phyloP scores from a whole-genome alignment of 371 early-diverging fungal species.

The Zancudomyces culisetae region DNA sequence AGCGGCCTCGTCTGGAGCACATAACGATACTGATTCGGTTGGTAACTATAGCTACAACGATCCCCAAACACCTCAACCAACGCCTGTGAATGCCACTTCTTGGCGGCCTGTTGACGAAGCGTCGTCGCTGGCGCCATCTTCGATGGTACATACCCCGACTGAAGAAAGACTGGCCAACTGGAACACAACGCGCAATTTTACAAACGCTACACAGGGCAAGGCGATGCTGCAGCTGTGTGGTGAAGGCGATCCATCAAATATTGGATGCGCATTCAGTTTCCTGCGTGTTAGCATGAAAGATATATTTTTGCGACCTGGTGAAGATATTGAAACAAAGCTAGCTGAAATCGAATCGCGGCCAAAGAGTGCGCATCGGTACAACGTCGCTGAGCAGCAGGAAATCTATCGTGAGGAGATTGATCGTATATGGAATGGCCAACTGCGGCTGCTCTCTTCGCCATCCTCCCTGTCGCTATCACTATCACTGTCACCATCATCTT shows the following conservation, averaged over 20 bases:
- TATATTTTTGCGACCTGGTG: constrained; percentile 78
- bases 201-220: constrained; percentile 74
- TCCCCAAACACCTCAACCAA: too few relatives aligned
- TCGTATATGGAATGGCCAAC: constrained; percentile 88
- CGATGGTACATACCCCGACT: too few relatives aligned
- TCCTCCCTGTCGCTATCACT: neutral
- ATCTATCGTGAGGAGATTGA: constrained; percentile 84
- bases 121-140: too few relatives aligned
- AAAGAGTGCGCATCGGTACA: constrained; percentile 75
- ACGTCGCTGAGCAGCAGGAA: constrained; percentile 87
- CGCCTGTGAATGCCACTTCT: too few relatives aligned
- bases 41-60: too few relatives aligned
- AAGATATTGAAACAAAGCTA: constrained; percentile 60
- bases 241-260: constrained; percentile 93
- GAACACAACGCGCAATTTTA: constrained; percentile 93
- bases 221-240: constrained; percentile 86
- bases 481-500: neutral
- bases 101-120: too few relatives aligned
- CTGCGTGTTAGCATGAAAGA: constrained; percentile 94
- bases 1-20: constrained; percentile 41
- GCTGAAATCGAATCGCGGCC: constrained; percentile 63
- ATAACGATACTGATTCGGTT: too few relatives aligned
- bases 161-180: constrained; percentile 93
- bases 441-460: constrained; percentile 14
- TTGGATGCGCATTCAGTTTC: constrained; percentile 97